Percentiles rank a stretch among this genome's conserved stretches.
Conservation (phyloP, 2,329 filamentous ascomycete genomes). For the Chaetomiaceae sp. region DNA sequence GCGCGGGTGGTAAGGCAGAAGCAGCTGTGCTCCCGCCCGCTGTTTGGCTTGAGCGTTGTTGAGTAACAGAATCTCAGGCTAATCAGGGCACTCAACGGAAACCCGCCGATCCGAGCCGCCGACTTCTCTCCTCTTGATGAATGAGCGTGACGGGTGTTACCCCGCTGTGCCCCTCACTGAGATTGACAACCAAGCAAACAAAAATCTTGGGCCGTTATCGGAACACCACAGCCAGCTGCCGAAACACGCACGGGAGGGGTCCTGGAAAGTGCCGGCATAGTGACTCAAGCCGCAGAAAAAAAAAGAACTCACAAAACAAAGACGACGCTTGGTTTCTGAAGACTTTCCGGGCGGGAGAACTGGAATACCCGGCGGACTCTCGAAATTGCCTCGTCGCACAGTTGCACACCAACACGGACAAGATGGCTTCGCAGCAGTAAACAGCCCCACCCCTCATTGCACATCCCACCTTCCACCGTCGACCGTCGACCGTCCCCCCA, state of each 20-base stretch:
- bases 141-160: too few species aligned
- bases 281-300: neutral
- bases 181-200: neutral
- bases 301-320: slow-evolving; percentile 1
- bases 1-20: too few species aligned
- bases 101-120: neutral
- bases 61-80: slow-evolving; percentile 1
- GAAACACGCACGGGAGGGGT: too few species aligned
- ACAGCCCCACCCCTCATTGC: slow-evolving; percentile 3
- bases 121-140: too few species aligned
- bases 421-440: slow-evolving; percentile 26
- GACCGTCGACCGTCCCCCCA: too few species aligned
- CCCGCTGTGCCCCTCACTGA: slow-evolving; percentile 6
- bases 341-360: slow-evolving; percentile 8
- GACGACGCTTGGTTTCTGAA: neutral
- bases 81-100: neutral
- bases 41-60: neutral
- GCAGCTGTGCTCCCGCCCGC: too few species aligned
- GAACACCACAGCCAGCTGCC: too few species aligned
- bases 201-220: slow-evolving; percentile 14
- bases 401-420: neutral
- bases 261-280: neutral
- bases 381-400: slow-evolving; percentile 2
- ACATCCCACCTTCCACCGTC: slow-evolving; percentile 2
- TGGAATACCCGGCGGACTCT: slow-evolving; percentile 3